Conservation (phyloP, 2,329 filamentous ascomycete genomes). For the Aspergillus japonicus region DNA sequence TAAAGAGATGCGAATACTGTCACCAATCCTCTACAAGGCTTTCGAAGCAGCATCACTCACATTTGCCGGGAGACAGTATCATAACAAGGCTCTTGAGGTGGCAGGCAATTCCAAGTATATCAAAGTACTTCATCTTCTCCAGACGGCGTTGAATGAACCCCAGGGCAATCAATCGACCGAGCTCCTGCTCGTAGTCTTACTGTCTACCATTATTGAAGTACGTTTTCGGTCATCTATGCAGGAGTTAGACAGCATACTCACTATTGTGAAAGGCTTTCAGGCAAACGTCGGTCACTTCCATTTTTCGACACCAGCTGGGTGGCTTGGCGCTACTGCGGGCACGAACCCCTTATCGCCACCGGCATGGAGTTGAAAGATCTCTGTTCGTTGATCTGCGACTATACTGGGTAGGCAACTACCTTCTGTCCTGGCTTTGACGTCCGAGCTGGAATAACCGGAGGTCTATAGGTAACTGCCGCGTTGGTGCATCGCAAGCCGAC, state of each 20-base stretch:
- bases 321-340: slow-evolving; percentile 23
- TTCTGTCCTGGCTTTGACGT: background rate
- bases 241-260: background rate
- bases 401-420: slow-evolving; percentile 23
- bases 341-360: slow-evolving; percentile 27
- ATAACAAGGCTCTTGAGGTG: slow-evolving; percentile 18
- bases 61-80: slow-evolving; percentile 22
- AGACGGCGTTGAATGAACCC: slow-evolving; percentile 19
- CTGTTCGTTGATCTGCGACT: slow-evolving; percentile 28
- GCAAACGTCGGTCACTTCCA: slow-evolving; percentile 25
- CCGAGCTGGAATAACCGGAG: background rate
- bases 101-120: slow-evolving; percentile 24
- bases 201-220: slow-evolving; percentile 29
- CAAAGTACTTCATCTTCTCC: slow-evolving; percentile 19
- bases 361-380: slow-evolving; percentile 26
- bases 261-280: slow-evolving; percentile 22
- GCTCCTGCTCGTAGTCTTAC: slow-evolving; percentile 22
- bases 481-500: slow-evolving; percentile 24
- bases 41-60: slow-evolving; percentile 27
- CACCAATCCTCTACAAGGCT: slow-evolving; percentile 23
- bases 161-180: slow-evolving; percentile 24
- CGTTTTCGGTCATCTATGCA: background rate
- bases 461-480: slow-evolving; percentile 24
- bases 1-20: slow-evolving; percentile 25
- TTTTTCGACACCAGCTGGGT: slow-evolving; percentile 27